Conservation (phyloP, 192 early-diverging fungal genomes). For the Coemansia sp. region DNA sequence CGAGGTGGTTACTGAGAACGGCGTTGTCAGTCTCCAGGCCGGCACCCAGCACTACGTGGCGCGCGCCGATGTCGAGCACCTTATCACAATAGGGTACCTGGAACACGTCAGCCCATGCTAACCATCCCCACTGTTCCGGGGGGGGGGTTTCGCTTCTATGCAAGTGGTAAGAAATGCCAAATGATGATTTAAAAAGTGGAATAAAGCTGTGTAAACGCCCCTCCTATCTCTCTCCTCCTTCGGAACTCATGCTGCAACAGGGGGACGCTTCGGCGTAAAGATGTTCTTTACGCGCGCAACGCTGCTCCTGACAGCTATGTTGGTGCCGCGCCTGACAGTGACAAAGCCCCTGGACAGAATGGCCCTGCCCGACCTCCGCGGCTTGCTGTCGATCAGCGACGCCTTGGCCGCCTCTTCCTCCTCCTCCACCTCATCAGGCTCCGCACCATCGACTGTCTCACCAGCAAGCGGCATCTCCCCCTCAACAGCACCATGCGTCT, state of each 20-base stretch:
- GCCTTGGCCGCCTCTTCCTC: neutral
- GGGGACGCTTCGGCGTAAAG: conserved; percentile 34
- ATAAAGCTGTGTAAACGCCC: no score
- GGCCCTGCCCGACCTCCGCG: conserved; percentile 2
- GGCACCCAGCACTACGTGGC: conserved; percentile 85
- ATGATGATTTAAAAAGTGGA: neutral
- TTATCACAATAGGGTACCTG: conserved; percentile 83
- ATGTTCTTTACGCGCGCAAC: conserved; percentile 48
- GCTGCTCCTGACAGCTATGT: conserved; percentile 43
- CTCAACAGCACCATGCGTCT: neutral
- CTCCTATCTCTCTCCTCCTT: no score
- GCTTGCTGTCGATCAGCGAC: conserved; percentile 12
- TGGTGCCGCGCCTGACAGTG: conserved; percentile 38
- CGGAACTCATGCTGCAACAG: conserved; percentile 9
- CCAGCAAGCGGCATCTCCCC: neutral
- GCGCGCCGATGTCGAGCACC: conserved; percentile 84
- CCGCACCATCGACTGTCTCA: neutral
- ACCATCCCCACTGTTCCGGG: no score
- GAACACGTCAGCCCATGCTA: conserved; percentile 63
- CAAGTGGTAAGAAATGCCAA: neutral
- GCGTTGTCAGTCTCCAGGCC: conserved; percentile 71
- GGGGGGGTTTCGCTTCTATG: no score
- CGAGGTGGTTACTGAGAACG: conserved; percentile 86
- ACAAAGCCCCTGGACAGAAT: conserved; percentile 22
- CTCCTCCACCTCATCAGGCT: neutral